These are phyloP conservation scores for Cordyceps farinosa DNA, from an alignment of 2,329 filamentous ascomycete species.

Conservation along the genomic window DNA sequence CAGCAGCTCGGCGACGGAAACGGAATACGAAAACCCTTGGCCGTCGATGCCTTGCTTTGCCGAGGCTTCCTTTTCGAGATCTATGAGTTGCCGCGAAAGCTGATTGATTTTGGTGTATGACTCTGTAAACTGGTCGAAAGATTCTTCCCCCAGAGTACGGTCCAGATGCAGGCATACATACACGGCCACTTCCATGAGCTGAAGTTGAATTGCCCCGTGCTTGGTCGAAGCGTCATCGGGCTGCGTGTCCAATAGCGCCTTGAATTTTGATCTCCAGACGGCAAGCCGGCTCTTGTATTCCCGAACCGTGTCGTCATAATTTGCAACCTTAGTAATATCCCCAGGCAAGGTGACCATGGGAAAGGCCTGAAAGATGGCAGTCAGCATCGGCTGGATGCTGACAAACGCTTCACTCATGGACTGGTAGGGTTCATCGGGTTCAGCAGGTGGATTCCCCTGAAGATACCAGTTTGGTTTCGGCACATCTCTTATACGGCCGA, in stretches of 20 bases:
- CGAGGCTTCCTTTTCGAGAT: slow-evolving; percentile 5
- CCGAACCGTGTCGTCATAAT: not conserved
- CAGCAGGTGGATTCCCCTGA: not conserved
- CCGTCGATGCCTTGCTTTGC: slow-evolving; percentile 12
- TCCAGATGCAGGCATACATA: slow-evolving; percentile 9
- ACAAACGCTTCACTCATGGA: slow-evolving; percentile 9
- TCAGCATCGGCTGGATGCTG: slow-evolving; percentile 9
- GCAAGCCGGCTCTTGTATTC: slow-evolving; percentile 3
- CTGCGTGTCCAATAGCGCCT: not conserved
- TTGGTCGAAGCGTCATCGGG: not conserved
- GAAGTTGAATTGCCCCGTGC: slow-evolving; percentile 4
- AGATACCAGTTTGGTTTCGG: slow-evolving; percentile 14
- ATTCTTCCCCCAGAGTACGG: not conserved
- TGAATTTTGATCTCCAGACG: slow-evolving; percentile 8
- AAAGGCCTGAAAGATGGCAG: slow-evolving; percentile 7
- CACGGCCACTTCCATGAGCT: slow-evolving; percentile 11
- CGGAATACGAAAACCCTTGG: slow-evolving; percentile 10
- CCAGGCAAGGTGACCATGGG: slow-evolving; percentile 11
- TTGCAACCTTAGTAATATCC: not conserved
- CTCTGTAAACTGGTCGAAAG: not conserved
- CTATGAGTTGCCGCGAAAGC: not conserved
- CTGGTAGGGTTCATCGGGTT: not conserved
- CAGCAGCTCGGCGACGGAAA: slow-evolving; percentile 8
- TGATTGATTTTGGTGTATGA: not conserved
- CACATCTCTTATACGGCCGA: slow-evolving; percentile 3